A percentile compares a stretch with the other conserved stretches of the same genome.
phyloP scores from a whole-genome alignment of 129 eudicot genomes.

The Solidago caesia region DNA sequence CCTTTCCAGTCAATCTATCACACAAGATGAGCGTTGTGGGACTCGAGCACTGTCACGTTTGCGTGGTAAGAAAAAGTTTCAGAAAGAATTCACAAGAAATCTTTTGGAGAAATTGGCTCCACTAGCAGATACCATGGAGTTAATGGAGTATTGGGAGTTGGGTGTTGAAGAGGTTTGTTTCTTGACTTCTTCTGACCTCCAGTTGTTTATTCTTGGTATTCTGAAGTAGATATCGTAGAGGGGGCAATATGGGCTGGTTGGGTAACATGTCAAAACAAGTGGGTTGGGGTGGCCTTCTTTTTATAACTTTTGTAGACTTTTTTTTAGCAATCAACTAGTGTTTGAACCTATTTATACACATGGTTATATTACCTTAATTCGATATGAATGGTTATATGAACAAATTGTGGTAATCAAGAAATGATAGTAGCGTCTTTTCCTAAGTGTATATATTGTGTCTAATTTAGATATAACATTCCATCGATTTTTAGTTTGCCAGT shows the following conservation, averaged over 20 bases:
- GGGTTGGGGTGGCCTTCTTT: not conserved
- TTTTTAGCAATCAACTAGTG: too few relatives aligned
- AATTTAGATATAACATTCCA: not conserved
- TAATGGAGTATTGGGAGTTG: constrained; percentile 82
- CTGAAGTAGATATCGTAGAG: not conserved
- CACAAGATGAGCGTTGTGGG: constrained; percentile 37
- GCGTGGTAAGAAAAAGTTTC: constrained; percentile 31
- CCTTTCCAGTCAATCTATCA: constrained; percentile 23
- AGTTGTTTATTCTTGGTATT: not conserved
- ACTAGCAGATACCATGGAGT: constrained; percentile 67
- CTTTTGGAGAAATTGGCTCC: constrained; percentile 48
- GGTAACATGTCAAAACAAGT: not conserved
- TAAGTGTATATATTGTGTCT: not conserved
- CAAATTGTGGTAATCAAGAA: too few relatives aligned
- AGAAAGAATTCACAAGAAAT: constrained; percentile 39
- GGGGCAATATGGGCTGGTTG: not conserved
- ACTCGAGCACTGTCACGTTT: constrained; percentile 31
- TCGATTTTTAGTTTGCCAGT: not conserved
- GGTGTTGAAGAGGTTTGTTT: constrained; percentile 68
- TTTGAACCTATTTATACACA: too few relatives aligned
- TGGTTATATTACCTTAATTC: too few relatives aligned
- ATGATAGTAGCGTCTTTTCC: not conserved
- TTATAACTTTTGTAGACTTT: too few relatives aligned
- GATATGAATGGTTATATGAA: too few relatives aligned
- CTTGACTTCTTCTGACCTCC: not conserved